Conservation (phyloP, 2,329 filamentous ascomycete genomes). For the Allantophomopsis cytisporea region DNA sequence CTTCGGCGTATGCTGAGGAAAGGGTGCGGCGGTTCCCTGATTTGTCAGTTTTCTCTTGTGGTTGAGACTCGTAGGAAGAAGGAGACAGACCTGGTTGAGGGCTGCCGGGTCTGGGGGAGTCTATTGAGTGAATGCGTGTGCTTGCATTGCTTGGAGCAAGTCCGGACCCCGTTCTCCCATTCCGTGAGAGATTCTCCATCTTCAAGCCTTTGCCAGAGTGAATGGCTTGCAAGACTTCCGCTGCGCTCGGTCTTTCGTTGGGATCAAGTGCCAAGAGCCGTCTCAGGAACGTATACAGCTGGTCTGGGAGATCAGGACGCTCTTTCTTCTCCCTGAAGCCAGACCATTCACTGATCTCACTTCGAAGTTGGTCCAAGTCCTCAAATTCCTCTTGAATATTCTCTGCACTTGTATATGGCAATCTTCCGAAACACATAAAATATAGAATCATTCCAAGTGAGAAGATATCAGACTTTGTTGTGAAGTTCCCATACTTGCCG, state of each 20-base stretch:
- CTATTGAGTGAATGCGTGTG: conserved; percentile 16
- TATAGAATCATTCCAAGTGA: conserved; percentile 97
- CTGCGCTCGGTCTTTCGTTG: conserved; percentile 64
- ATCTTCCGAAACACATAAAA: conserved; percentile 86
- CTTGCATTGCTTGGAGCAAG: conserved; percentile 6
- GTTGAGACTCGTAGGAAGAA: neutral
- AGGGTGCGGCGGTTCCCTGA: neutral
- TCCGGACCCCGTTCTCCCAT: conserved; percentile 9
- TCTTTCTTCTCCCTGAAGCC: conserved; percentile 69
- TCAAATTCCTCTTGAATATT: conserved; percentile 82
- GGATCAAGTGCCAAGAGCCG: conserved; percentile 69
- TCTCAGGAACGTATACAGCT: conserved; percentile 76
- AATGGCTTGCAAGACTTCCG: conserved; percentile 53
- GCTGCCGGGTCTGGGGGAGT: conserved; percentile 14
- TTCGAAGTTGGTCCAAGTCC: conserved; percentile 71
- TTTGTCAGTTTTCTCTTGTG: neutral
- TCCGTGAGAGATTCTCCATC: conserved; percentile 12
- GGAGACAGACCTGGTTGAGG: conserved; percentile 3
- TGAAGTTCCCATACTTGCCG: conserved; percentile 82
- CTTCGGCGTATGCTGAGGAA: conserved; percentile 1
- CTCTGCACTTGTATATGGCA: conserved; percentile 80
- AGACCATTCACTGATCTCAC: conserved; percentile 76
- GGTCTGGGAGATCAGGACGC: conserved; percentile 70
- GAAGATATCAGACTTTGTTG: conserved; percentile 96
- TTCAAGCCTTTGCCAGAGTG: conserved; percentile 11